phyloP scores from a whole-genome alignment of 2,329 filamentous ascomycete genomes.

The Chrysosporium queenslandicum region DNA sequence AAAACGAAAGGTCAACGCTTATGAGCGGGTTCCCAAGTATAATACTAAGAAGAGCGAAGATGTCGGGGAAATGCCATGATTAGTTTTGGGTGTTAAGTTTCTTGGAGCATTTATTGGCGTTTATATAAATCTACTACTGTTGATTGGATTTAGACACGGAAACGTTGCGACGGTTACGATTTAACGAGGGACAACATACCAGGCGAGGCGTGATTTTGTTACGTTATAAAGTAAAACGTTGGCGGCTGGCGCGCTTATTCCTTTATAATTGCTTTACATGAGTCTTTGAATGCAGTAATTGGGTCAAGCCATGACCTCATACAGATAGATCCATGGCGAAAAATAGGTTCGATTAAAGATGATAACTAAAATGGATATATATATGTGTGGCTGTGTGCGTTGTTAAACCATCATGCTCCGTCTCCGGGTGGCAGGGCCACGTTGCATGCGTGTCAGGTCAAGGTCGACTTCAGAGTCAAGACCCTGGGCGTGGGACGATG shows the following conservation, averaged over 20 bases:
- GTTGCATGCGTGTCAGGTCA: conserved; percentile 17
- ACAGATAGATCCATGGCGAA: background rate
- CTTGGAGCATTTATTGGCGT: too few relatives aligned
- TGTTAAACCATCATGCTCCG: conserved; percentile 34
- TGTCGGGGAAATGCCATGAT: background rate
- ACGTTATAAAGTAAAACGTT: too few relatives aligned
- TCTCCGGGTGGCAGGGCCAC: conserved; percentile 26
- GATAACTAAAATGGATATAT: conserved; percentile 3
- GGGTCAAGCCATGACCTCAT: background rate
- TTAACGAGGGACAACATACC: too few relatives aligned
- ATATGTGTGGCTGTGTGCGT: too few relatives aligned
- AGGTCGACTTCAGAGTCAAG: background rate
- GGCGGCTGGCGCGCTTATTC: too few relatives aligned
- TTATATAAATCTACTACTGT: too few relatives aligned
- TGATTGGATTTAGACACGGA: too few relatives aligned
- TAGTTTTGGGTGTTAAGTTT: background rate
- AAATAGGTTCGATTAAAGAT: background rate
- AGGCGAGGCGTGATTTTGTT: background rate
- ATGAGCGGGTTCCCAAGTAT: conserved; percentile 39
- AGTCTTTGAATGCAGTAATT: too few relatives aligned
- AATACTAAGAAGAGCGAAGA: conserved; percentile 7
- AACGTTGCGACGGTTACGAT: too few relatives aligned
- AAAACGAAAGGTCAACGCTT: conserved; percentile 35
- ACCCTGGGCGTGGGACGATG: background rate
- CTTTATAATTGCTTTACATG: too few relatives aligned